Conservation (phyloP, 352 stramenopile genomes). For the Globisporangium carolinianum region DNA sequence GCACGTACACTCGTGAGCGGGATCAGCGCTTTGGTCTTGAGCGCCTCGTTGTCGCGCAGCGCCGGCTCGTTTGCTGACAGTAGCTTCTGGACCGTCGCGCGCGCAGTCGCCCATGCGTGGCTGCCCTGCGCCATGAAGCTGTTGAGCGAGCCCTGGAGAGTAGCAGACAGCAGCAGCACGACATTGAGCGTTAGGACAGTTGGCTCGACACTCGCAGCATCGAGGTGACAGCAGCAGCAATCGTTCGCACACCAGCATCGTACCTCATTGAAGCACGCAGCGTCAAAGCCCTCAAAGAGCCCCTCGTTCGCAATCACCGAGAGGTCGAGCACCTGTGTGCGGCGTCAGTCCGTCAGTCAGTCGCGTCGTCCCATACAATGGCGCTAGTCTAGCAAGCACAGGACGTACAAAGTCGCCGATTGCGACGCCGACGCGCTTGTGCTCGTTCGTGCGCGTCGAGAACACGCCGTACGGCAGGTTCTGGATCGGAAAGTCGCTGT, state of each 20-base stretch:
- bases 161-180: constrained; percentile 20
- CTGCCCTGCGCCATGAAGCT: constrained; percentile 90
- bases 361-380: no score
- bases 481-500: constrained; percentile 90
- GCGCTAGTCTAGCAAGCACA: neutral
- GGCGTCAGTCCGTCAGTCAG: no score
- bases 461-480: constrained; percentile 96
- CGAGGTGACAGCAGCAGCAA: no score
- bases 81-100: constrained; percentile 82
- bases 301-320: constrained; percentile 84
- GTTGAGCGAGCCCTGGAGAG: constrained; percentile 74
- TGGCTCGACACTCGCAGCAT: neutral
- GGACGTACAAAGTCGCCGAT: constrained; percentile 71
- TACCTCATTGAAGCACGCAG: constrained; percentile 64
- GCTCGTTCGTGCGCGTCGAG: constrained; percentile 61
- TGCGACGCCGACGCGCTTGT: constrained; percentile 73
- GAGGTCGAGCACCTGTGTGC: constrained; percentile 78
- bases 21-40: constrained; percentile 76
- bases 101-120: constrained; percentile 81
- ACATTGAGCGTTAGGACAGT: no score
- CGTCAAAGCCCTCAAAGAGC: constrained; percentile 83
- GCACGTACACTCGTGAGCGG: constrained; percentile 45
- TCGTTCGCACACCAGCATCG: neutral
- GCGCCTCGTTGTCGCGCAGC: constrained; percentile 71
- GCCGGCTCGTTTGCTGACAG: constrained; percentile 68